phyloP scores from a whole-genome alignment of 306 rosid genomes.

The Sophora flavescens region DNA sequence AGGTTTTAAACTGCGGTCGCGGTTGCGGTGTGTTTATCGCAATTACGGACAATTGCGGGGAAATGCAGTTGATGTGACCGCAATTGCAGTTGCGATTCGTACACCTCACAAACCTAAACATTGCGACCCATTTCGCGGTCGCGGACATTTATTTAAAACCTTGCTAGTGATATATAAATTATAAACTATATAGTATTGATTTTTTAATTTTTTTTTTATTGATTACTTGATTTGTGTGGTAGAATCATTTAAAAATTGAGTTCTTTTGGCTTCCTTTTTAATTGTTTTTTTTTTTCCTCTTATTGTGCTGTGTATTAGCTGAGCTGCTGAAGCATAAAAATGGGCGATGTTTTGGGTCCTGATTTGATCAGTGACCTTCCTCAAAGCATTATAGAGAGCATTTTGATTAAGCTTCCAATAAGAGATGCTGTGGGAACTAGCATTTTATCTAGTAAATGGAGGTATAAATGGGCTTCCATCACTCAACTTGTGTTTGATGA shows the following conservation, averaged over 20 bases:
- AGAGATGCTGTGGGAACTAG: slow-evolving; percentile 86
- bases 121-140: no score
- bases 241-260: slow-evolving; percentile 16
- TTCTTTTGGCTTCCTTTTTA: slow-evolving; percentile 34
- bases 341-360: slow-evolving; percentile 61
- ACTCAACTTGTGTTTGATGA: slow-evolving; percentile 82
- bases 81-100: no score
- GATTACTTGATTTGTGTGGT: slow-evolving; percentile 6
- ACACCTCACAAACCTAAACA: no score
- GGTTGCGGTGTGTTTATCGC: no score
- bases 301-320: slow-evolving; percentile 20
- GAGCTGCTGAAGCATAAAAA: slow-evolving; percentile 44
- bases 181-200: neutral
- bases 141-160: no score
- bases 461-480: slow-evolving; percentile 78
- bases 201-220: neutral
- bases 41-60: no score
- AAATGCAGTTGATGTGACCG: no score
- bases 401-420: slow-evolving; percentile 69
- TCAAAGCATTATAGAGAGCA: slow-evolving; percentile 81
- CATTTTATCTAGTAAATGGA: slow-evolving; percentile 83
- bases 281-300: neutral
- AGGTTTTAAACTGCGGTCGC: no score
- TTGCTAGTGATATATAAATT: no score
- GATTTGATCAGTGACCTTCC: slow-evolving; percentile 89